Conservation (phyloP, 345 rosid species). For the Cardiospermum halicacabum region DNA sequence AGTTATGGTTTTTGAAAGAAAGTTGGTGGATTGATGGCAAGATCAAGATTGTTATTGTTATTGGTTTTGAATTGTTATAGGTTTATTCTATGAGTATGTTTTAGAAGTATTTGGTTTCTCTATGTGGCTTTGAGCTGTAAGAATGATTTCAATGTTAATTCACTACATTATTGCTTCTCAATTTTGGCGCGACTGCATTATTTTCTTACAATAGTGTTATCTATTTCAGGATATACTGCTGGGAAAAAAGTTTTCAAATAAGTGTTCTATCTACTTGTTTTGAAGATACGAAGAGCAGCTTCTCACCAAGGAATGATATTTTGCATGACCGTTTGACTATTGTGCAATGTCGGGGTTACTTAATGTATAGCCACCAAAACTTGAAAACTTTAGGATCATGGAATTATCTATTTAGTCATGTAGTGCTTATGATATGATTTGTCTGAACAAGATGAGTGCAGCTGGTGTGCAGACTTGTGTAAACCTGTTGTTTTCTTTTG, state of each 20-base stretch:
- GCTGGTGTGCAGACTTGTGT: not conserved
- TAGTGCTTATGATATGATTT: not conserved
- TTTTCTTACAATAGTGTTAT: slow-evolving; percentile 24
- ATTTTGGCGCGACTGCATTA: slow-evolving; percentile 5
- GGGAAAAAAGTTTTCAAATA: slow-evolving; percentile 25
- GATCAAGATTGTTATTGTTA: not conserved
- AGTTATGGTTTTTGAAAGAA: not conserved
- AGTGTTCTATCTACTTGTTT: slow-evolving; percentile 25
- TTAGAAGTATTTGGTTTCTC: not conserved
- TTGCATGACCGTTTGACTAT: slow-evolving; percentile 46
- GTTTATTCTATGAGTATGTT: not conserved
- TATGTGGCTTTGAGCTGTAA: not conserved
- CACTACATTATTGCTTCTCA: not conserved
- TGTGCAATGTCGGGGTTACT: slow-evolving; percentile 87
- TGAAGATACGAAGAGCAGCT: slow-evolving; percentile 35
- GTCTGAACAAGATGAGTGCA: not conserved
- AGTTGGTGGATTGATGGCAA: not conserved
- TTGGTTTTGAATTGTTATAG: not conserved
- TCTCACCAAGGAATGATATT: slow-evolving; percentile 52
- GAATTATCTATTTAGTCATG: not conserved
- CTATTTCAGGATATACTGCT: slow-evolving; percentile 37
- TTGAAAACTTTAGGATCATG: slow-evolving; percentile 6
- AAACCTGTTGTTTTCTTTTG: not conserved
- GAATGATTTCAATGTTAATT: not conserved
- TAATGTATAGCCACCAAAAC: slow-evolving; percentile 49